phyloP scores from a whole-genome alignment of 108 stramenopile genomes.

The Cyclostephanos tholiformis region DNA sequence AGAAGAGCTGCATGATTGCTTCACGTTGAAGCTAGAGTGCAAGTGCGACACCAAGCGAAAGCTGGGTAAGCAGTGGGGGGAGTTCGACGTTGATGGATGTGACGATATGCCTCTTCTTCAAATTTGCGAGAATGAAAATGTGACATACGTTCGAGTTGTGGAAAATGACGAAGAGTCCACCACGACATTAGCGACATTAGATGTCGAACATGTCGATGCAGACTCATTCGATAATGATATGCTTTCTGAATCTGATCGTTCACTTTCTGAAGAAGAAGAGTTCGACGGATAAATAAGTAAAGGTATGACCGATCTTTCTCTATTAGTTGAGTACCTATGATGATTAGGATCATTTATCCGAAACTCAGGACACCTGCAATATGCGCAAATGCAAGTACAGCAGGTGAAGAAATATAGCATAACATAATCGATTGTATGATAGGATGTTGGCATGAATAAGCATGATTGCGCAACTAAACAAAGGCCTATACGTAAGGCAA shows the following conservation, averaged over 20 bases:
- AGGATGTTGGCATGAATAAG: too few species aligned
- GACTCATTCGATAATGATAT: slow-evolving; percentile 13
- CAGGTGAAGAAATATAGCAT: too few species aligned
- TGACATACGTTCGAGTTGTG: slow-evolving; percentile 63
- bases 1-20: slow-evolving; percentile 79
- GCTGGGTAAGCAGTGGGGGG: slow-evolving; percentile 66
- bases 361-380: too few species aligned
- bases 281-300: slow-evolving; percentile 36
- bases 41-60: slow-evolving; percentile 76
- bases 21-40: slow-evolving; percentile 61
- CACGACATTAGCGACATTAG: background rate
- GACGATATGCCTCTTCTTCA: slow-evolving; percentile 47
- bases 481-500: too few species aligned
- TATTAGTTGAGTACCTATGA: too few species aligned
- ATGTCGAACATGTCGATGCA: slow-evolving; percentile 24
- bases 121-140: slow-evolving; percentile 40
- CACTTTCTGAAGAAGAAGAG: slow-evolving; percentile 40
- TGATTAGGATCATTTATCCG: too few species aligned
- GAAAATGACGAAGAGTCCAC: slow-evolving; percentile 32
- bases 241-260: slow-evolving; percentile 17
- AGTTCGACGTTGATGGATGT: slow-evolving; percentile 55
- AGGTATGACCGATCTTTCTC: too few species aligned
- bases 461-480: too few species aligned
- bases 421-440: too few species aligned
- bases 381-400: too few species aligned